Evolutionary conservation across 2,329 filamentous ascomycete species (phyloP).

Genomic region (Epichloe glyceriae): DNA sequence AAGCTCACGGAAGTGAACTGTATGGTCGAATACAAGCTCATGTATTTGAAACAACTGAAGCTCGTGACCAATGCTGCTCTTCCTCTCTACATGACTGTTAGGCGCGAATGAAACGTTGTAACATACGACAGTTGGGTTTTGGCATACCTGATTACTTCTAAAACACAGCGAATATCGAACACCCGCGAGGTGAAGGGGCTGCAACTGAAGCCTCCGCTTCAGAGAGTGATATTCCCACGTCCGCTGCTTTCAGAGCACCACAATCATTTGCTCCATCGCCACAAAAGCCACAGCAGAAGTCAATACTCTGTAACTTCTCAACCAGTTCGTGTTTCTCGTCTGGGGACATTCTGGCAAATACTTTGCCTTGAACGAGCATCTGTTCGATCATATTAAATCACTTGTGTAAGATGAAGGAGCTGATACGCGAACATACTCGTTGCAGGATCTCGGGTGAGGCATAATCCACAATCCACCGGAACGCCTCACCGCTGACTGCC

Average conservation of each 20-base stretch:
- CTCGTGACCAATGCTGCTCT: conserved; percentile 92
- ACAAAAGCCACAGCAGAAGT: conserved; percentile 91
- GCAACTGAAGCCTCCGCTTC: conserved; percentile 96
- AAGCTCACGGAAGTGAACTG: conserved; percentile 97
- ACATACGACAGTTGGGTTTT: no score
- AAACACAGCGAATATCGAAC: conserved; percentile 93
- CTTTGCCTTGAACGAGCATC: conserved; percentile 83
- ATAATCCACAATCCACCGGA: conserved; percentile 92
- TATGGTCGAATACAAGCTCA: conserved; percentile 98
- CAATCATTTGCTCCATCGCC: conserved; percentile 97
- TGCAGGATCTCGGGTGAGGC: conserved; percentile 68
- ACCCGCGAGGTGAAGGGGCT: conserved; percentile 94
- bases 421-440: conserved; percentile 32
- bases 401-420: background rate
- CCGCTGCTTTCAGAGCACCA: conserved; percentile 88
- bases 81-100: conserved; percentile 47
- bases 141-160: conserved; percentile 67
- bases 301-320: conserved; percentile 91
- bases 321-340: conserved; percentile 98
- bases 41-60: conserved; percentile 99
- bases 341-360: conserved; percentile 96
- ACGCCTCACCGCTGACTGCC: conserved; percentile 84
- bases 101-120: conserved; percentile 1
- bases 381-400: conserved; percentile 20
- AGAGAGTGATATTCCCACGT: conserved; percentile 92